Evolutionary conservation across 2,329 filamentous ascomycete genomes (phyloP), one percentile per base, ranked within the genome.

Genomic region (Claviceps fusiformis): DNA sequence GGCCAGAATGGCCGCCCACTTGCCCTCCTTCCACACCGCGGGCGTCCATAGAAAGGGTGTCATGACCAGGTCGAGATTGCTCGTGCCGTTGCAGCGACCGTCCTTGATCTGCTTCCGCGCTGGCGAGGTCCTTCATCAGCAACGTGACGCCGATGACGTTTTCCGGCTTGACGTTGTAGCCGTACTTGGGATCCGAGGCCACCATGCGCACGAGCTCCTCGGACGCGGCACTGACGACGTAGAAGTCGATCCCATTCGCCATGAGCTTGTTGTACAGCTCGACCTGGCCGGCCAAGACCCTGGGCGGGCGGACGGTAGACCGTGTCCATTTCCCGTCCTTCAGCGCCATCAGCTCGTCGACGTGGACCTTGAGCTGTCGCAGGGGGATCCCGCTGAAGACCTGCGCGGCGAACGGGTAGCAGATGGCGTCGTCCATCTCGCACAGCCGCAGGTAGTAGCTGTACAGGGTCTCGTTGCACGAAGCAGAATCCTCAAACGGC

Each of bases 161-260:
- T 56, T 74, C 63, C 2, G 72, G 62, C 37, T 67, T 67, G 6
- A 74, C 70, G 56, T 74, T 73, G 64, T 75, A 75, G 49, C 72
- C 72, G 50, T 75, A 75, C 56, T 66, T 66, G 8, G 71, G 70
- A 55, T 74, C 72, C 1, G 70, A 65, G n/a, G 68, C 72, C 1
- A 75, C 70, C 70, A 74, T 73, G 52, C 72, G 69, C 17, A 74
- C 72, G 8, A 74, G 65, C 60, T 75, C 72, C 57, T 75, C 72
- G n/a, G 65, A 64, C 1, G 72, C 61, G 6, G 72, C 72, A 27
- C 64, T 71, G 45, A 75, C 59, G 27, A 74, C 67, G 56, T 74
- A 74, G 24, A 75, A 72, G 3, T 67, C 66, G 45, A 75, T 75
- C 27, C 70, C 71, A 58, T 74, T 71, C 45, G 58, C 60, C 69